A percentile compares a stretch with the other conserved stretches of the same genome.
These are phyloP conservation scores for Priceomyces fermenticarens DNA, from an alignment of 805 yeast species.

Conservation along the genomic window DNA sequence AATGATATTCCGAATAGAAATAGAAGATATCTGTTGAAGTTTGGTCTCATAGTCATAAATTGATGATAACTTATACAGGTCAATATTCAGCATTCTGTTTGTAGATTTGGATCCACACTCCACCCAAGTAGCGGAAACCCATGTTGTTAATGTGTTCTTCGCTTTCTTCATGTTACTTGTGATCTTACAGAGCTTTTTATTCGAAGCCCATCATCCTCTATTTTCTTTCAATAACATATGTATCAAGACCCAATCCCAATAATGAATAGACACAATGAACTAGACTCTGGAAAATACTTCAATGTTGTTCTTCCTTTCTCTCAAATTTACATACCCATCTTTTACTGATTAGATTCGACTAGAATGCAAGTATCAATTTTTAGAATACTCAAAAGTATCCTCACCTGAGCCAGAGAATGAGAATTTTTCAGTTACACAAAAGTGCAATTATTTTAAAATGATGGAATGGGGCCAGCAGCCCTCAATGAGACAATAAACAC, in stretches of 20 bases:
- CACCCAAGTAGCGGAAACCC: no score
- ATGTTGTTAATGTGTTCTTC: no score
- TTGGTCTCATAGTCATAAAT: no score
- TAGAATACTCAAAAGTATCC: background rate
- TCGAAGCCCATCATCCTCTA: no score
- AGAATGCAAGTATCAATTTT: background rate
- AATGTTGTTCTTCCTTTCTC: background rate
- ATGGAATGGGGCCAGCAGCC: conserved; percentile 1
- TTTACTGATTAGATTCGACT: conserved; percentile 18
- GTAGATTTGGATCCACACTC: no score
- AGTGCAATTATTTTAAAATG: background rate
- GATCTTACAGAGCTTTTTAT: background rate
- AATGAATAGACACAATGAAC: background rate
- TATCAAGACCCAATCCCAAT: no score
- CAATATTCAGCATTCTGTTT: no score
- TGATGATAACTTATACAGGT: no score
- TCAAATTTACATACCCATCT: conserved; percentile 24
- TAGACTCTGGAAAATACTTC: background rate
- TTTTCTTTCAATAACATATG: no score
- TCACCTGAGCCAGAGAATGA: conserved; percentile 4
- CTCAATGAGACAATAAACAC: background rate
- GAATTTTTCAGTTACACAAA: conserved; percentile 8
- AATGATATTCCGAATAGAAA: background rate
- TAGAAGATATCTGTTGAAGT: no score
- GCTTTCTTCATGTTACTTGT: background rate